These are phyloP conservation scores for Tremella fuciformis DNA, from an alignment of 768 basidiomycete species.

Conservation along the genomic window DNA sequence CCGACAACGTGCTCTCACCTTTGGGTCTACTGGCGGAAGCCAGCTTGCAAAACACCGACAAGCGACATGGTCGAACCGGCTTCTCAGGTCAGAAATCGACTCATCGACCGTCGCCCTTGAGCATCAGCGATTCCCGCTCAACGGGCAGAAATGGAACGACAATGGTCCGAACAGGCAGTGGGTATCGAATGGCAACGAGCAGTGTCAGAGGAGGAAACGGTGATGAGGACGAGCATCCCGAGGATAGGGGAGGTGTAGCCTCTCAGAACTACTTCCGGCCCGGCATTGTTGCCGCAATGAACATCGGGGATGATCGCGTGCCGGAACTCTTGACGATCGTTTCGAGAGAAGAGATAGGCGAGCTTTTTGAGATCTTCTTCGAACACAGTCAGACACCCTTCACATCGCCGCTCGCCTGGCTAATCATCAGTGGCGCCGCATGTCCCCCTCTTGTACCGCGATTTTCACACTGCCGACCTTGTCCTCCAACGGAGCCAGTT, in stretches of 20 bases:
- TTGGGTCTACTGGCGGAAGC: slow-evolving; percentile 89
- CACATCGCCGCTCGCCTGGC: slow-evolving; percentile 69
- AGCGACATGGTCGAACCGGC: slow-evolving; percentile 8
- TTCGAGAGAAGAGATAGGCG: slow-evolving; percentile 81
- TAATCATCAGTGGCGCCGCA: slow-evolving; percentile 56
- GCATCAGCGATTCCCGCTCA: slow-evolving; percentile 6
- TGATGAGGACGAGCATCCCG: slow-evolving; percentile 21
- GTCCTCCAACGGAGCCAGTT: slow-evolving; percentile 94
- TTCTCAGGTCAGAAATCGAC: slow-evolving; percentile 16
- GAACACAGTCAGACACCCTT: slow-evolving; percentile 56
- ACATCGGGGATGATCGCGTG: slow-evolving; percentile 52
- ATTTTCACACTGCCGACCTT: slow-evolving; percentile 89
- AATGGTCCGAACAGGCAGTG: slow-evolving; percentile 11
- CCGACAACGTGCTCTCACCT: slow-evolving; percentile 88
- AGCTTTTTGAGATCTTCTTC: slow-evolving; percentile 73
- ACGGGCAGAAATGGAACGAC: slow-evolving; percentile 16
- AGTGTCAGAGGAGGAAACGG: slow-evolving; percentile 52
- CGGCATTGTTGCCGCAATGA: slow-evolving; percentile 52
- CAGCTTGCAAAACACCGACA: slow-evolving; percentile 55
- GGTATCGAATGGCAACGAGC: slow-evolving; percentile 37
- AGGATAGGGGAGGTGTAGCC: slow-evolving; percentile 58
- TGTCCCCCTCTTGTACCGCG: slow-evolving; percentile 73
- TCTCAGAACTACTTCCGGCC: slow-evolving; percentile 93
- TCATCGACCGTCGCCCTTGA: slow-evolving; percentile 30
- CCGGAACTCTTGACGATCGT: slow-evolving; percentile 92